phyloP scores from a whole-genome alignment of 2,329 filamentous ascomycete species.

The Penicillium fuscoglaucum region DNA sequence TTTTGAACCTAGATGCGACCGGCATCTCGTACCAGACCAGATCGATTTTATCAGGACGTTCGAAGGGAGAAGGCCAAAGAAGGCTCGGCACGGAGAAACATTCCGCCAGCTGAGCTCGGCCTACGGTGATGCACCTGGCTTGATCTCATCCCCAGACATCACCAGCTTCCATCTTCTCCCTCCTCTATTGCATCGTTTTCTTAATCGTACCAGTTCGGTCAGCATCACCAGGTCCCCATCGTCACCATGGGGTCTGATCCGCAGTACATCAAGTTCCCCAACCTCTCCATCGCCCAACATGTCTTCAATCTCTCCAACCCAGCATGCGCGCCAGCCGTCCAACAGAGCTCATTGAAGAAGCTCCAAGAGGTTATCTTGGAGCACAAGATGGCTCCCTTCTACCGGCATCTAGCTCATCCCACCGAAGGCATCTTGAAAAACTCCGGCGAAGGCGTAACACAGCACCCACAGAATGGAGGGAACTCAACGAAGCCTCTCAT shows the following conservation, averaged over 20 bases:
- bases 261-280: conserved; percentile 64
- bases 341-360: conserved; percentile 59
- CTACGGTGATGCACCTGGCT: conserved; percentile 23
- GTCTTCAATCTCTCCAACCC: conserved; percentile 68
- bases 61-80: not conserved
- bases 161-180: conserved; percentile 15
- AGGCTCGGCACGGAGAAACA: conserved; percentile 32
- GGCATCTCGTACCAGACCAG: not conserved
- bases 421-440: conserved; percentile 76
- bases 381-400: conserved; percentile 67
- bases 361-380: conserved; percentile 65
- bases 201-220: not conserved
- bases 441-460: conserved; percentile 63
- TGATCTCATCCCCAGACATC: conserved; percentile 22
- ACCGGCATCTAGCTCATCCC: conserved; percentile 65
- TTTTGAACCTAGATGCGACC: not conserved
- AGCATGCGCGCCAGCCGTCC: conserved; percentile 53
- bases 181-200: conserved; percentile 8
- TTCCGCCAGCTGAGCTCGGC: conserved; percentile 39
- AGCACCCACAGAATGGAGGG: conserved; percentile 42
- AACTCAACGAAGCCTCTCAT: conserved; percentile 54
- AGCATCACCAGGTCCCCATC: conserved; percentile 13
- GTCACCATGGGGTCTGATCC: conserved; percentile 62
- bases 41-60: not conserved
- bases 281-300: conserved; percentile 64